Percentiles rank a stretch among this genome's conserved stretches.
Evolutionary conservation across 1,284 basidiomycete species (phyloP).

Genomic region (Sanguinoderma infundibulare): DNA sequence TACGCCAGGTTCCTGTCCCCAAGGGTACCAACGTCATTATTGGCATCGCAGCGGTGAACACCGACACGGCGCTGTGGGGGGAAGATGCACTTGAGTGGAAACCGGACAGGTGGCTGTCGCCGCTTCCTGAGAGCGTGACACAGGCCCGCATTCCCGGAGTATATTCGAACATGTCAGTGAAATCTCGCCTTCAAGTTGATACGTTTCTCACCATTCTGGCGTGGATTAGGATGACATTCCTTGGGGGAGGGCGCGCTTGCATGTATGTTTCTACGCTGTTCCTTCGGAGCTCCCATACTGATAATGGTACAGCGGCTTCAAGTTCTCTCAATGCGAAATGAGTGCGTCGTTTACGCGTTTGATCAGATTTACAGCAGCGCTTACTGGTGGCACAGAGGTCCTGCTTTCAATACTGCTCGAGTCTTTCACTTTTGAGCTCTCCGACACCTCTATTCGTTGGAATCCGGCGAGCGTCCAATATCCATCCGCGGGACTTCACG

Average conservation of each 20-base stretch:
- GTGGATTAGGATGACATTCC: constrained; percentile 36
- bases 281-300: constrained; percentile 5
- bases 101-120: constrained; percentile 36
- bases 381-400: constrained; percentile 10
- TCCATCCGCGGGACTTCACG: neutral
- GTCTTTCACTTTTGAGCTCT: constrained; percentile 3
- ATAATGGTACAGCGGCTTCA: constrained; percentile 21
- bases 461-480: neutral
- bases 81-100: constrained; percentile 57
- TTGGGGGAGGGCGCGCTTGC: constrained; percentile 36
- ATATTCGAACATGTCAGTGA: constrained; percentile 27
- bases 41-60: constrained; percentile 51
- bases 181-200: neutral
- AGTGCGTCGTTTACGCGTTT: constrained; percentile 5
- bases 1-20: constrained; percentile 41
- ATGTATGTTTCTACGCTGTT: constrained; percentile 30
- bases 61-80: constrained; percentile 54
- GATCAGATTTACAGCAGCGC: neutral
- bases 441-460: neutral
- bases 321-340: constrained; percentile 34
- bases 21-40: constrained; percentile 52
- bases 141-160: constrained; percentile 26
- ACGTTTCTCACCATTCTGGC: neutral
- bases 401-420: constrained; percentile 11
- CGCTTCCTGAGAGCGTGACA: constrained; percentile 17